Base-by-base conservation (phyloP, 148 eudicot genomes). In the Silene conica region DNA sequence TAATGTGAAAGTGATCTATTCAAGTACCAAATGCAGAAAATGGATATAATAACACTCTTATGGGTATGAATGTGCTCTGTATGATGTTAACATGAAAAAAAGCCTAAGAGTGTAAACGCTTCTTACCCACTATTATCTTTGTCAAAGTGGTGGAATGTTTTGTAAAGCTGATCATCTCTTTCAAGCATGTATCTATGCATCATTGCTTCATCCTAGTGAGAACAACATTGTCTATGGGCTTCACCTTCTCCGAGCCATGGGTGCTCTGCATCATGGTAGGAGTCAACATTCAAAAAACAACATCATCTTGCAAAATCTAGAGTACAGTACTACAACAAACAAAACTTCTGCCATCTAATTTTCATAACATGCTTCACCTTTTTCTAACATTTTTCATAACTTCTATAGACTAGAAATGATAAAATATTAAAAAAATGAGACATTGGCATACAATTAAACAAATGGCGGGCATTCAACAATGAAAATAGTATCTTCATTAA, bases 161-260 rank as follows among this genome's bases (percentile, higher is more conserved):
- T 89, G 82, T 86, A 89, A 67, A 90, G 84, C 65, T 93, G 84
- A 63, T 90, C 98, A n/a, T 93, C 96, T 65, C 82, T 84, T 79
- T 93, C 96, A 43, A 93, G 83, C 81, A 83, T 90, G 86, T 89
- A 86, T 76, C 86, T 86, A 76, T 93, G 98, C 98, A 93, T 93
- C 20, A 93, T 74, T 93, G 98, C 82, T 93, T 93, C 98, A 93
- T 87, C 85, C 98, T 87, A 12, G 96, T 86, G 16, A 93, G 87
- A 26, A 93, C 98, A 52, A 96, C 98, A 84, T 93, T 84, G 60
- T 93, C 98, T 15, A 93, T 89, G 66, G 98, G 98, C 77, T 62
- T 89, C 96, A 71, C 91, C 97, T 77, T 93, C 97, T 83, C 85
- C 87, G 46, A 93, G 79, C 98, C 98, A 93, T 56, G 93, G 92